Base-by-base conservation (phyloP, 75 land plant species). In the Pinus taeda region DNA sequence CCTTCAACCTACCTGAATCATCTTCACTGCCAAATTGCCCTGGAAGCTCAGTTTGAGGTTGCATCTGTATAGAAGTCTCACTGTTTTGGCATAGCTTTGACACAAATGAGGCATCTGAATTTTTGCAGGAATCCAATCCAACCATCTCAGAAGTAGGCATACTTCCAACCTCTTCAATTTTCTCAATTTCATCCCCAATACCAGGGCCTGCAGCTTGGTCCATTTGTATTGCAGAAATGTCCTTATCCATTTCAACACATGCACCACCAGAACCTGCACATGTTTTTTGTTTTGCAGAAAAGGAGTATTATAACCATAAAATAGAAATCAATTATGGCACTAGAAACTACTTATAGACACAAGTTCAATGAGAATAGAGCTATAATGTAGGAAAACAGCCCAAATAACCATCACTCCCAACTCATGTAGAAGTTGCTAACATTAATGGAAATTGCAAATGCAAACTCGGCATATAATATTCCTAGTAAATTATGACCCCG, bases 1-100 rank as follows among this genome's bases (percentile, higher is more conserved):
- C 81, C 57, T 86, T 86, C 18, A 78, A 81, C 72, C 77, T 74
- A 30, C 57, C 59, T 59, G 76, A 73, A 18, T 30, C 42, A 18
- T 82, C 60, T 49, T 58, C 59, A 15, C 18, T 24, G 37, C 11
- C 24, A 67, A 14, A 45, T 11, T 71, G 57, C 21, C 29, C 76
- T 36, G 21, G 61, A 60, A 74, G 33, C 24, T 55, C 24, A 13
- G 15, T 21, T 37, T 67, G 49, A 18, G 64, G 77, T 15, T 37
- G 42, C 49, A 33, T 8, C n/a, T 76, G 49, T 33, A 37, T 7
- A 14, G 37, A 15, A 73, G 33, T n/a, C 58, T 13, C 72, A 37
- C 59, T 29, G 21, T 59, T 69, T n/a, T 33, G 33, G 13, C 15
- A 42, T 26, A 57, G 21, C 45, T 53, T 73, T 24, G 76, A 18